Evolutionary conservation across 2,329 filamentous ascomycete species (phyloP).

Genomic region (Calonectria naviculata): DNA sequence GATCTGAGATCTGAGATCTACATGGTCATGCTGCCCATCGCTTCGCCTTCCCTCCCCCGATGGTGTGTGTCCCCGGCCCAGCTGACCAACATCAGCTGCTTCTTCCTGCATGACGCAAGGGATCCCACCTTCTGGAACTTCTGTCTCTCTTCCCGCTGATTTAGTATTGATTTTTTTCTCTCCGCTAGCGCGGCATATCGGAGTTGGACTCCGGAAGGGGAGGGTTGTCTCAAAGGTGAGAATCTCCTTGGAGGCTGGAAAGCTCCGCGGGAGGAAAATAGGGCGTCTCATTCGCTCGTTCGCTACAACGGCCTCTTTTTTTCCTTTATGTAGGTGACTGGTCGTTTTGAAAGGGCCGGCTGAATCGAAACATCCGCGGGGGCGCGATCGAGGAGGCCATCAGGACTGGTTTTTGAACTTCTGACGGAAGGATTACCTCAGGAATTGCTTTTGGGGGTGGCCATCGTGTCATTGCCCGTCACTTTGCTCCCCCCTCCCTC

Average conservation of each 20-base stretch:
- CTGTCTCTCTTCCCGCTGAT: background rate
- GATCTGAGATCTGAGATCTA: conserved; percentile 6
- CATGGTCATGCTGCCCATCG: background rate
- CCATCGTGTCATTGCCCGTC: background rate
- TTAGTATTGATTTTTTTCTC: background rate
- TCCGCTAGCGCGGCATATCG: background rate
- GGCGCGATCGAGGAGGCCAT: background rate
- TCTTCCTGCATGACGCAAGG: background rate
- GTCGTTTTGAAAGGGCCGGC: background rate
- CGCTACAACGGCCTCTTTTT: too few relatives aligned
- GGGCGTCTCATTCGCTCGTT: background rate
- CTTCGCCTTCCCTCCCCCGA: too few relatives aligned
- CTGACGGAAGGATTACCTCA: background rate
- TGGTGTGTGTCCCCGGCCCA: too few relatives aligned
- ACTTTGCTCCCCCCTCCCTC: background rate
- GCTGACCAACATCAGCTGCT: background rate
- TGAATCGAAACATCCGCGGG: background rate
- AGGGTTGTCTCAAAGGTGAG: background rate
- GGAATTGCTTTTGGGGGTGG: background rate
- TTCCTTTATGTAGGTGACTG: background rate
- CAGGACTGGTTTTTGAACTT: background rate
- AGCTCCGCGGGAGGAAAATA: background rate
- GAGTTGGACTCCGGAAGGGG: background rate
- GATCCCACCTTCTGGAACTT: background rate
- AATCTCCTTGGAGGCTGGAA: background rate